Base-by-base conservation (phyloP, 2,329 filamentous ascomycete genomes). In the Colletotrichum brevisporum region DNA sequence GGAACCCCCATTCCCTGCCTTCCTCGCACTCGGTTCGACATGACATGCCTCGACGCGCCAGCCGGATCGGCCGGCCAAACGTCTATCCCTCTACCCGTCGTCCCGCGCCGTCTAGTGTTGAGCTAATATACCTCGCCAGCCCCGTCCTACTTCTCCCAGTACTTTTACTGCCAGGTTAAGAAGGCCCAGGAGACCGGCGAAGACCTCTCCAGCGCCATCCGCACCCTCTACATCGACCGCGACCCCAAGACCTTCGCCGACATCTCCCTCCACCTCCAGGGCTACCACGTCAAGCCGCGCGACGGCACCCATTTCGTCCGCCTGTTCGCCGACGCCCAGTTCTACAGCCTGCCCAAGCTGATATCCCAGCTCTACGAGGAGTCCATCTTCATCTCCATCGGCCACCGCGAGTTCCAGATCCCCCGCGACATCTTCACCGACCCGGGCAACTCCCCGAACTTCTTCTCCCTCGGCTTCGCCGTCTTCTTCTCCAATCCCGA, bases 131-230 rank as follows among this genome's bases (percentile, higher is more conserved):
- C 55, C 60, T 55, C 39, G 50, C 71, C 66, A 97, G 95, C 94
- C 76, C 95, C 95, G 67, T 98, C 95, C 57, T 98, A 98, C 80
- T 98, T 98, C 82, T 97, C 95, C 21, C 92, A 94, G 74, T 98
- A 96, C 83, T 98, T 98, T 80, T 87, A 91, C 74, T 93, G 93
- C 75, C 95, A 98, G 81, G 81, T 98, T 48, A 87, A 88, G 66
- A 82, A 85, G 73, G 91, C 88, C 56, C 86, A 90, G 69, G 85
- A 88, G 54, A 86, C 86, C 64, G 88, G 88, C 67, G 85, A 89
- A 63, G 86, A 88, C 63, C 67, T 81, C 5, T 78, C 76, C 47
- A 73, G 76, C 5, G 79, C 82, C 54, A 84, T 97, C 67, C 90
- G 92, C 73, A 97, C 95, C 0, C 85, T 98, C 6, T 98, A 98